Percentiles rank a stretch among this genome's conserved stretches.
Evolutionary conservation across 2,329 filamentous ascomycete genomes (phyloP).

Genomic region (Cercospora beticola): DNA sequence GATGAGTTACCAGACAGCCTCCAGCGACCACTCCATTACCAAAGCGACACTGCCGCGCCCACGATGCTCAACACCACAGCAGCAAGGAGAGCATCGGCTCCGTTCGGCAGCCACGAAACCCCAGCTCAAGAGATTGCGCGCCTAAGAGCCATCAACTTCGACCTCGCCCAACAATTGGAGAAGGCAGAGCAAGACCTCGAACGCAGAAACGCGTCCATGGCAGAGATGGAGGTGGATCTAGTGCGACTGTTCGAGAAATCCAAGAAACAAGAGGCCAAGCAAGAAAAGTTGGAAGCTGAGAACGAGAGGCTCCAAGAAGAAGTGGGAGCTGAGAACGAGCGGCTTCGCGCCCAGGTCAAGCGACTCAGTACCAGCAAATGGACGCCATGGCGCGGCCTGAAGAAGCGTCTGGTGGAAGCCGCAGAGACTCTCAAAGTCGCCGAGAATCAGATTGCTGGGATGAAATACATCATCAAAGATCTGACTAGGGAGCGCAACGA

Average conservation of each 20-base stretch:
- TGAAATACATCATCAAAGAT: conserved; percentile 1
- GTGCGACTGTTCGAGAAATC: neutral
- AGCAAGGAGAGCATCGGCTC: neutral
- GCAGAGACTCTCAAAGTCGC: neutral
- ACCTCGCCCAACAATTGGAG: conserved; percentile 2
- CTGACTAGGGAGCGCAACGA: conserved; percentile 2
- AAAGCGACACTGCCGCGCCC: neutral
- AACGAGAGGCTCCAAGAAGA: neutral
- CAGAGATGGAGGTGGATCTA: neutral
- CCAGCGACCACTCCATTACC: neutral
- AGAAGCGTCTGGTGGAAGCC: neutral
- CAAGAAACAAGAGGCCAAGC: neutral
- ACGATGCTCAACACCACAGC: neutral
- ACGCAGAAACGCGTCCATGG: neutral
- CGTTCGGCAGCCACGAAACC: neutral
- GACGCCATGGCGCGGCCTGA: conserved; percentile 6
- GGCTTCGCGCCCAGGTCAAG: neutral
- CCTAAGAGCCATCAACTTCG: neutral
- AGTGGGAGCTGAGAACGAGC: conserved; percentile 2
- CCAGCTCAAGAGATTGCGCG: neutral
- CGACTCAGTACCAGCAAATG: conserved; percentile 4
- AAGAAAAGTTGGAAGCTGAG: neutral
- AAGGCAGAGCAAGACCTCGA: neutral
- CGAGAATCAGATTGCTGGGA: neutral
- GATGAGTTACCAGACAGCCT: neutral